Base-by-base conservation (phyloP, 495 filamentous ascomycete genomes). In the Xylona heveae region DNA sequence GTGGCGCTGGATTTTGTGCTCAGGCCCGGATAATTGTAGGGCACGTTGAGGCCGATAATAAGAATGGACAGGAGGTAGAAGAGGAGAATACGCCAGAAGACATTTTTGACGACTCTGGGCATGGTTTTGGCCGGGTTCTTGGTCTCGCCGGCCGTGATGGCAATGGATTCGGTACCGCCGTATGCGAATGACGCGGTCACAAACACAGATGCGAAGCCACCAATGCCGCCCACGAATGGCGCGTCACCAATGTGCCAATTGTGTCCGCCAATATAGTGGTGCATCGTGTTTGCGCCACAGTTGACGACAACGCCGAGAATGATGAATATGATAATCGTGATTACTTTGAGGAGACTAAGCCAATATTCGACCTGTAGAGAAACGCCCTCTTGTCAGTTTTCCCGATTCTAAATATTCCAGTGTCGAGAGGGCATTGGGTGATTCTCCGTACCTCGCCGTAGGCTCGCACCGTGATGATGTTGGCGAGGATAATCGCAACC, bases 361-460 rank as follows among this genome's bases (percentile, higher is more conserved):
- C 59, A 62, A 32, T 68, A 68, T 42, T 65, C 61, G 25, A 65
- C 40, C 59, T 64, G 34, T 24, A 32, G n/a, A n/a, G n/a, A n/a
- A n/a, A n/a, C n/a, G n/a, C n/a, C n/a, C 14, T 24, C 31, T 36
- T 4, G 38, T 36, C 35, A 34, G 23, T 16, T 25, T n/a, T 19
- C 8, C 3, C 9, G 13, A 19, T 14, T 18, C 23, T 21, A 28
- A 12, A 5, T 5, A 25, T 22, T 0, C 23, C 24, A 33, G 19
- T 40, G n/a, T n/a, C n/a, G n/a, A n/a, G n/a, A n/a, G n/a, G n/a
- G n/a, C n/a, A n/a, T n/a, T n/a, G n/a, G n/a, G n/a, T n/a, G n/a
- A n/a, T n/a, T n/a, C n/a, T n/a, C n/a, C 51, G 16, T 44, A 63
- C 58, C 45, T 68, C 64, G 14, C 64, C 64, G 38, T 68, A 68